phyloP scores from a whole-genome alignment of 345 rosid genomes.

The Adansonia digitata region DNA sequence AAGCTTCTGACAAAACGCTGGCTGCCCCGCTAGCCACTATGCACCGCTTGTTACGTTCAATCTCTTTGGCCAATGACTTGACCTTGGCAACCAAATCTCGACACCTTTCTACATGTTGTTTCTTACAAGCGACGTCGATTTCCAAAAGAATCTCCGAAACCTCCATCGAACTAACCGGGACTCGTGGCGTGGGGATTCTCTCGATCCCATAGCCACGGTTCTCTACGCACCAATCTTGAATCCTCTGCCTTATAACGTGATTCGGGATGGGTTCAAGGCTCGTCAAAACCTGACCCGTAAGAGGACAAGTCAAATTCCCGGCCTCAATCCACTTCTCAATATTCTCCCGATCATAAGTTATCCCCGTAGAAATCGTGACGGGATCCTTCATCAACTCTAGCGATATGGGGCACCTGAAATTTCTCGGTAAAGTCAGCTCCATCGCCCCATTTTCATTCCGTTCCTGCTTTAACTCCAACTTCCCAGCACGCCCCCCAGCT shows the following conservation, averaged over 20 bases:
- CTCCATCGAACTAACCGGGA: constrained; percentile 48
- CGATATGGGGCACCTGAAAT: constrained; percentile 80
- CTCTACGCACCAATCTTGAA: constrained; percentile 81
- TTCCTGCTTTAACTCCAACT: no score
- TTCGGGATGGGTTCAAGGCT: constrained; percentile 71
- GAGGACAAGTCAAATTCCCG: constrained; percentile 65
- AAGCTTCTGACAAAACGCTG: constrained; percentile 37
- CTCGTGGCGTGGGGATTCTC: constrained; percentile 79
- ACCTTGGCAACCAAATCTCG: constrained; percentile 36
- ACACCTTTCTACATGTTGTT: constrained; percentile 26
- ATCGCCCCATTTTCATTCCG: constrained; percentile 17
- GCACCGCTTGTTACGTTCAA: constrained; percentile 57
- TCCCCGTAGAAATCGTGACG: constrained; percentile 70
- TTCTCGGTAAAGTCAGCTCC: constrained; percentile 46
- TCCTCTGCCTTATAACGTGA: constrained; percentile 57
- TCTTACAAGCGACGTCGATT: constrained; percentile 6
- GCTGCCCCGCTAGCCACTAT: constrained; percentile 36
- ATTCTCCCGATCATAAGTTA: constrained; percentile 70
- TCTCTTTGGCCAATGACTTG: constrained; percentile 43
- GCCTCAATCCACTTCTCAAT: constrained; percentile 80
- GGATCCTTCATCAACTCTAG: constrained; percentile 90
- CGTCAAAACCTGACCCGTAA: constrained; percentile 46
- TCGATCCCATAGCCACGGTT: constrained; percentile 49
- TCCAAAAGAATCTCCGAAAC: constrained; percentile 27
- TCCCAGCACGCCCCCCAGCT: constrained; percentile 32